Conservation (phyloP, 1,284 basidiomycete genomes). For the Tetrapyrgos nigripes region DNA sequence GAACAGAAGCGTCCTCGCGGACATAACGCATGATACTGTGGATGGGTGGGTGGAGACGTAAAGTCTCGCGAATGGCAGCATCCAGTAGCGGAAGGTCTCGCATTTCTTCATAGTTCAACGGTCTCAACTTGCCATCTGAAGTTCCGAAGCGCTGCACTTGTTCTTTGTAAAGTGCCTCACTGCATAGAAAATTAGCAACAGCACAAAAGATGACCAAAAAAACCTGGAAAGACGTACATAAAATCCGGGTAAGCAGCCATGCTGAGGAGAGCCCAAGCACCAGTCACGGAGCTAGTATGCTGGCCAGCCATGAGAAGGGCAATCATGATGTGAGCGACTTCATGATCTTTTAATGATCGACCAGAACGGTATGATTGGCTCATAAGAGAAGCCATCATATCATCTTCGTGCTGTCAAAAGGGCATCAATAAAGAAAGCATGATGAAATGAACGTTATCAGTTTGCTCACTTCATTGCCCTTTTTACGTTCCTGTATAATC, state of each 20-base stretch:
- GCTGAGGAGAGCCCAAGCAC: constrained; percentile 92
- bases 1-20: constrained; percentile 84
- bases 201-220: not conserved
- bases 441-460: constrained; percentile 2
- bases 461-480: constrained; percentile 46
- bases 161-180: constrained; percentile 85
- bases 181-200: constrained; percentile 33
- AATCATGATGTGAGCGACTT: constrained; percentile 97
- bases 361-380: constrained; percentile 90
- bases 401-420: constrained; percentile 67
- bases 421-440: constrained; percentile 5
- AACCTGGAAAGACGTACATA: constrained; percentile 56
- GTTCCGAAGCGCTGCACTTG: constrained; percentile 86
- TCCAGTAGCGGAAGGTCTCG: constrained; percentile 86
- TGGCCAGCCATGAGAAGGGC: constrained; percentile 97
- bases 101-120: constrained; percentile 89
- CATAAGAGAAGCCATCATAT: constrained; percentile 93
- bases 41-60: constrained; percentile 91
- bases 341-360: constrained; percentile 79
- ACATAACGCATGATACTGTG: constrained; percentile 94
- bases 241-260: constrained; percentile 83
- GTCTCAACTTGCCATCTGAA: constrained; percentile 80
- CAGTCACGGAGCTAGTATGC: constrained; percentile 95
- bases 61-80: constrained; percentile 91
- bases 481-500: constrained; percentile 84